Percentiles rank a stretch among this genome's conserved stretches.
Evolutionary conservation across 78 protist species (phyloP).

Genomic region (Tieghemostelium lacteum): DNA sequence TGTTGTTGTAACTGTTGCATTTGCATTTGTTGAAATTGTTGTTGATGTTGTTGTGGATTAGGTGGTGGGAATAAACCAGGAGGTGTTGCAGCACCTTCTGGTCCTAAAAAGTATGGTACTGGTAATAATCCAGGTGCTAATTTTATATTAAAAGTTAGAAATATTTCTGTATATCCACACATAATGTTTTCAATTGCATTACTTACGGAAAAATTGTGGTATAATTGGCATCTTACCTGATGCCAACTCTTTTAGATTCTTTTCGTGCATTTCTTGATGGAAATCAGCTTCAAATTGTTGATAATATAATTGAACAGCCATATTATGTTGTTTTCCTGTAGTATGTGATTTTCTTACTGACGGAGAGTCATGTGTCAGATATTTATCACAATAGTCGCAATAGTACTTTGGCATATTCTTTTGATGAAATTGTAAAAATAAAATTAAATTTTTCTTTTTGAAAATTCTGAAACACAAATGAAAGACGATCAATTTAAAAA

Average conservation of each 20-base stretch:
- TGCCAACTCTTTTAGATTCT: conserved; percentile 41
- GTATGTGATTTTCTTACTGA: conserved; percentile 87
- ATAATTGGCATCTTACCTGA: not conserved
- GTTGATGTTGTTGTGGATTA: conserved; percentile 15
- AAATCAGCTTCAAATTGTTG: conserved; percentile 73
- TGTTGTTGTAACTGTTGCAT: too few species aligned
- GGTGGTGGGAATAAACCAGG: not conserved
- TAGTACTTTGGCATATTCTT: conserved; percentile 78
- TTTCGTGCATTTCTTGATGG: conserved; percentile 4
- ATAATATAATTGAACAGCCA: conserved; percentile 80
- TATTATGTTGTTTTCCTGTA: conserved; percentile 82
- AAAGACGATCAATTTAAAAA: too few species aligned
- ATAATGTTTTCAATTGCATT: not conserved
- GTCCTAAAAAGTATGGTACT: not conserved
- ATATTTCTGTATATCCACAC: too few species aligned
- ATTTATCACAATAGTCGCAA: conserved; percentile 90
- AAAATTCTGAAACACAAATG: too few species aligned
- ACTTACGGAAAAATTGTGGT: not conserved
- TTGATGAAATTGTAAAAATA: too few species aligned
- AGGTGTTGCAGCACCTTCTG: not conserved
- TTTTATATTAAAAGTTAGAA: not conserved
- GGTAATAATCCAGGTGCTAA: not conserved
- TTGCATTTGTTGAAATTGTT: not conserved
- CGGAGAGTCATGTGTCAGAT: conserved; percentile 86
- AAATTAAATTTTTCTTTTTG: too few species aligned